Evolutionary conservation across 331 rosid species (phyloP), one percentile per base, ranked within the genome.

Genomic region (Erythrophleum ivorense): DNA sequence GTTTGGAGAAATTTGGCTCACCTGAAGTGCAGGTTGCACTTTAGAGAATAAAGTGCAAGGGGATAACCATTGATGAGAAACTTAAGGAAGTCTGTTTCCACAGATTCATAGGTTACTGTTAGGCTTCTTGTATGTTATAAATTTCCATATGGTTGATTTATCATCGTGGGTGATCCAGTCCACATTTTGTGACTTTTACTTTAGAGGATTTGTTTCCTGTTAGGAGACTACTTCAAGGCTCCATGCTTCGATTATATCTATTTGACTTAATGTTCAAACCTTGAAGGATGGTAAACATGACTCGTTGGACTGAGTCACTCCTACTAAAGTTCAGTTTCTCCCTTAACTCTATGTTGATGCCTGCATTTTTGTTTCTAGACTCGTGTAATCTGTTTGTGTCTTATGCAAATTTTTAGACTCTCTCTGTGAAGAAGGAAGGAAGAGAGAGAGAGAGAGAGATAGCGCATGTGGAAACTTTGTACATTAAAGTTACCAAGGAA

Each of bases 241-340:
- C 41, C 58, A 70, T 29, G 72, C 63, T 8, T 83, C 43, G 49
- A 73, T 43, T 73, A 80, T 57, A 21, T 71, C 74, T 76, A 15
- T 18, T 63, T 15, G 59, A 82, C 54, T 70, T 36, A 15, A 48
- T 52, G 12, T 63, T 71, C 36, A 40, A 80, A 80, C 34, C 71
- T 54, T 18, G 9, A 31, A 71, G 70, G 41, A 33, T 55, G 55
- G 74, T 45, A 7, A 40, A 31, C 73, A 64, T 62, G 79, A 45
- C 64, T 33, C 40, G 38, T 43, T 76, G 57, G 70, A 77, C 71
- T 62, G 71, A 33, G 43, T 78, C 50, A 57, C 66, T 71, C 58
- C 14, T 57, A 52, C 10, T 63, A 14, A 58, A 63, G 36, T 55
- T 48, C 75, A 71, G 53, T 43, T 65, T 46, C 62, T 78, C 86